Evolutionary conservation across 768 basidiomycete genomes (phyloP).

Genomic region (Podaxis sp.): DNA sequence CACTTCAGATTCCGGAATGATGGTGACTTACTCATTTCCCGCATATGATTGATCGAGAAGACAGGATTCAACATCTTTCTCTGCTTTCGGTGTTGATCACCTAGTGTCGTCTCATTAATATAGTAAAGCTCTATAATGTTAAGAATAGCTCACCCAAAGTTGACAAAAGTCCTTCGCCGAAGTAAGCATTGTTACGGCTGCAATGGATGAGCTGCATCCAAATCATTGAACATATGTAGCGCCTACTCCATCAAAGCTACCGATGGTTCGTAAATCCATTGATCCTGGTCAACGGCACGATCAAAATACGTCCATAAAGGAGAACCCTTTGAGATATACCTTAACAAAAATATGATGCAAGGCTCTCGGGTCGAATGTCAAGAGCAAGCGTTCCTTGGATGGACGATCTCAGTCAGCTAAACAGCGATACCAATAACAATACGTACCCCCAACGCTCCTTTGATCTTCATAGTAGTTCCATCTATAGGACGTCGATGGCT

Average conservation of each 20-base stretch:
- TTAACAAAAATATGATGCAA: slow-evolving; percentile 45
- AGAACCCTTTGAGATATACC: slow-evolving; percentile 22
- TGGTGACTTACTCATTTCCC: slow-evolving; percentile 26
- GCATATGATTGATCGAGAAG: slow-evolving; percentile 40
- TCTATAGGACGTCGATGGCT: slow-evolving; percentile 18
- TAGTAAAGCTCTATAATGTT: not conserved
- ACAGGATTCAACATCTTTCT: slow-evolving; percentile 45
- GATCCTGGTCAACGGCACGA: slow-evolving; percentile 23
- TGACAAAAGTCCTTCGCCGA: slow-evolving; percentile 22
- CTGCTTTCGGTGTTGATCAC: slow-evolving; percentile 39
- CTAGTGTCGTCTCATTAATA: slow-evolving; percentile 18
- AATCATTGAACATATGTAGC: not conserved
- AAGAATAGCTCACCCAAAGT: slow-evolving; percentile 16
- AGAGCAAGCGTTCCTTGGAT: slow-evolving; percentile 30
- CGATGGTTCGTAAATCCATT: slow-evolving; percentile 31
- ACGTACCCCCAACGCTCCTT: slow-evolving; percentile 35
- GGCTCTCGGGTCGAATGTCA: slow-evolving; percentile 43
- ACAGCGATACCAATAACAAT: not conserved
- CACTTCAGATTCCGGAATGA: not conserved
- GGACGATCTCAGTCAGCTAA: not conserved
- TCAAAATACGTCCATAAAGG: not conserved
- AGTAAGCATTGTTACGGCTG: slow-evolving; percentile 17
- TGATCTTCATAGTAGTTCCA: slow-evolving; percentile 31
- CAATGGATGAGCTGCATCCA: slow-evolving; percentile 6
- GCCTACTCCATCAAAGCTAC: slow-evolving; percentile 25